A percentile compares a stretch with the other conserved stretches of the same genome.
Conservation (phyloP, 2,329 filamentous ascomycete species). For the Lasiodiplodia theobromae region DNA sequence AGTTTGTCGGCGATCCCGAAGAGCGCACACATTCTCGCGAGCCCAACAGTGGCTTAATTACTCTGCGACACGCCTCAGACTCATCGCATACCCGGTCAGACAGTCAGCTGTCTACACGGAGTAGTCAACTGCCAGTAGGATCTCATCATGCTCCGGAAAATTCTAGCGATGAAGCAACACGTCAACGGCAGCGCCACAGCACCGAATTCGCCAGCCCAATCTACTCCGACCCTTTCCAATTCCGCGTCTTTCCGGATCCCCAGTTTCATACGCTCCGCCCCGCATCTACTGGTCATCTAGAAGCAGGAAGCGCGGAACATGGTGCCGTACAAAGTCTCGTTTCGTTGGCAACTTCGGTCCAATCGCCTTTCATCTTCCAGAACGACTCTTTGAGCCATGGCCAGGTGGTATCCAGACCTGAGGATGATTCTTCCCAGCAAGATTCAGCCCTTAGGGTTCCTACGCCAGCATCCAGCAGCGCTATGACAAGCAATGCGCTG, state of each 20-base stretch:
- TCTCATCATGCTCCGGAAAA: background rate
- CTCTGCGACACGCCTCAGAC: background rate
- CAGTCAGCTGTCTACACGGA: background rate
- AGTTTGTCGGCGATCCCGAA: constrained; percentile 30
- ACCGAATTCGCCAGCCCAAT: background rate
- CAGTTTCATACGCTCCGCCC: background rate
- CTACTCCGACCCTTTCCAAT: background rate
- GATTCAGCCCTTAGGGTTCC: background rate
- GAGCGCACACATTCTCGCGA: constrained; percentile 34
- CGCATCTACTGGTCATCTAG: background rate
- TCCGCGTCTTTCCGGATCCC: background rate
- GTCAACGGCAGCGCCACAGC: too few relatives aligned
- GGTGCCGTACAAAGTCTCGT: constrained; percentile 5
- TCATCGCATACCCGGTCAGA: background rate
- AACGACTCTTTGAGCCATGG: constrained; percentile 34
- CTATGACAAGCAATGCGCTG: background rate
- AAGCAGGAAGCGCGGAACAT: constrained; percentile 20
- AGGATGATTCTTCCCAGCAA: constrained; percentile 7
- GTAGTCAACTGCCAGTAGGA: background rate
- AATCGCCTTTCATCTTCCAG: constrained; percentile 37
- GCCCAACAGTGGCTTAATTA: background rate
- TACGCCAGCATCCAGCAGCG: background rate
- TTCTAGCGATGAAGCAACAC: background rate
- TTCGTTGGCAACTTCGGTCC: constrained; percentile 19
- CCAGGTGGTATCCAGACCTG: background rate